These are phyloP conservation scores for Leishmania amazonensis DNA, from an alignment of 208 protist species.

Conservation along the genomic window DNA sequence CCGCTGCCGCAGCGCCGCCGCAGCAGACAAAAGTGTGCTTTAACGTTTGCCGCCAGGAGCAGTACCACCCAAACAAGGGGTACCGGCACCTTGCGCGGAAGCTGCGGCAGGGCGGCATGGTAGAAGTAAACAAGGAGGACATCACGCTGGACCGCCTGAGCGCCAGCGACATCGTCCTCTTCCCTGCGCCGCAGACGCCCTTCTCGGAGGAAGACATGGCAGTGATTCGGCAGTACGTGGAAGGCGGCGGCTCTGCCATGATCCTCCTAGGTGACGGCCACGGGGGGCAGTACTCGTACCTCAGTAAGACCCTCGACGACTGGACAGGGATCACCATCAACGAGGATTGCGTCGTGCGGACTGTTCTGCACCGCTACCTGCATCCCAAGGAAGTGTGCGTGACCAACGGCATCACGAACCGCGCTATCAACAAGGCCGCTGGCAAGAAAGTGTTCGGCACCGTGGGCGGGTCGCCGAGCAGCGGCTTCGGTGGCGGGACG, in stretches of 20 bases:
- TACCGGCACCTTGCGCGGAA: slow-evolving; percentile 87
- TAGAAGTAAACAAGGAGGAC: slow-evolving; percentile 92
- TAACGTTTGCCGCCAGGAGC: slow-evolving; percentile 90
- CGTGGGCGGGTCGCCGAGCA: neutral
- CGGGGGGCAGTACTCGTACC: slow-evolving; percentile 80
- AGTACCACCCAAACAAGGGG: slow-evolving; percentile 88
- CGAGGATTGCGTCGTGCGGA: slow-evolving; percentile 94
- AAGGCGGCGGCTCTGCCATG: slow-evolving; percentile 91
- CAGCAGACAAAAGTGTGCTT: slow-evolving; percentile 78
- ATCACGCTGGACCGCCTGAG: slow-evolving; percentile 78
- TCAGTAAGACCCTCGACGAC: slow-evolving; percentile 80
- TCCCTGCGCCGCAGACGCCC: slow-evolving; percentile 75
- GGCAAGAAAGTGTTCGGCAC: slow-evolving; percentile 83
- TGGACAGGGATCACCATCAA: slow-evolving; percentile 94
- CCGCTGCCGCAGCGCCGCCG: slow-evolving; percentile 6
- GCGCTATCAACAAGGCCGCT: slow-evolving; percentile 92
- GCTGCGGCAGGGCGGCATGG: slow-evolving; percentile 66
- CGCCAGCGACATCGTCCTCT: slow-evolving; percentile 76
- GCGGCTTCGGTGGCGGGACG: neutral
- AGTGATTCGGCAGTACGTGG: slow-evolving; percentile 86
- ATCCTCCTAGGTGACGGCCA: slow-evolving; percentile 94
- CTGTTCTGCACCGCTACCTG: slow-evolving; percentile 95
- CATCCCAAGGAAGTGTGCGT: slow-evolving; percentile 97
- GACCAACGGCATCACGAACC: slow-evolving; percentile 95
- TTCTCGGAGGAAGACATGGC: slow-evolving; percentile 81